Evolutionary conservation across 345 rosid species (phyloP).

Genomic region (Melaleuca alternifolia): DNA sequence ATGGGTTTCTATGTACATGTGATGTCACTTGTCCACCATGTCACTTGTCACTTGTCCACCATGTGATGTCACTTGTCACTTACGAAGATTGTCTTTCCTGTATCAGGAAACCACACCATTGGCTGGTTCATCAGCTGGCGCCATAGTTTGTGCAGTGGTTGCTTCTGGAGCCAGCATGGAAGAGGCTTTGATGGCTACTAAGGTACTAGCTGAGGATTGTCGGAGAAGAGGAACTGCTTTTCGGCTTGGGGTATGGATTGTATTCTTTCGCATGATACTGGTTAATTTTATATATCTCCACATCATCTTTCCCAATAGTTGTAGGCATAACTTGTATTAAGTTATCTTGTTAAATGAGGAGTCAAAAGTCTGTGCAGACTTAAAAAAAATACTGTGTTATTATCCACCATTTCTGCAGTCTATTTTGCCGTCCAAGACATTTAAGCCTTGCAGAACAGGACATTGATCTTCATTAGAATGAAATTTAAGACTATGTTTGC

Average conservation of each 20-base stretch:
- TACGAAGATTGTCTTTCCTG: neutral
- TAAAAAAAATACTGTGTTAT: neutral
- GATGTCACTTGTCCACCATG: too few relatives aligned
- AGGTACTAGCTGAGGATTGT: slow-evolving; percentile 64
- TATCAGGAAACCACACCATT: slow-evolving; percentile 82
- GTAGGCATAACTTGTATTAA: neutral
- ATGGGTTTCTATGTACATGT: neutral
- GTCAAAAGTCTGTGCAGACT: neutral
- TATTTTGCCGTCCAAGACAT: neutral
- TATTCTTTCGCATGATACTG: neutral
- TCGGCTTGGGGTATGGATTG: slow-evolving; percentile 71
- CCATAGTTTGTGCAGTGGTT: slow-evolving; percentile 74
- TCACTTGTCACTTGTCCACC: neutral
- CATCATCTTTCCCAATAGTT: neutral
- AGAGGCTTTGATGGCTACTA: slow-evolving; percentile 63
- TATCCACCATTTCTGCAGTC: neutral
- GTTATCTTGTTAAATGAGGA: neutral
- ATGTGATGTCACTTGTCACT: neutral
- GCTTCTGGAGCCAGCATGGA: slow-evolving; percentile 75
- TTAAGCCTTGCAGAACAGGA: neutral
- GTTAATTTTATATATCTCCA: neutral
- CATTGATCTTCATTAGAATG: neutral
- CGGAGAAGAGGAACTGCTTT: slow-evolving; percentile 85
- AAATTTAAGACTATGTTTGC: neutral
- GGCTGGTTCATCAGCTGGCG: slow-evolving; percentile 94